Percentiles rank a stretch among this genome's conserved stretches.
Evolutionary conservation across 1,139 yeast species (phyloP).

Genomic region (Yamadazyma songkhlaensis): DNA sequence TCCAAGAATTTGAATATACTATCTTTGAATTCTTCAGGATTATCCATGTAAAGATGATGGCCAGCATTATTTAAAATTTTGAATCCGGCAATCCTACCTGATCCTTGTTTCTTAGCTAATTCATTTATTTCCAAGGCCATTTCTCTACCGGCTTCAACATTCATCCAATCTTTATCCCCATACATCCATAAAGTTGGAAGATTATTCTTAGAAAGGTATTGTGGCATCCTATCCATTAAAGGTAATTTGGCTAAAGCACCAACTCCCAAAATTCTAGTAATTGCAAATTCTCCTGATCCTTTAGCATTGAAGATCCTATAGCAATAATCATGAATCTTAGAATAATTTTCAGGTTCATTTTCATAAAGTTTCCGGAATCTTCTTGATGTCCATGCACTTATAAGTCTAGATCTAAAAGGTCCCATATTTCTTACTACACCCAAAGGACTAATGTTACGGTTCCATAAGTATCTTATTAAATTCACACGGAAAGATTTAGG

Average conservation of each 20-base stretch:
- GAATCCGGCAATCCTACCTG: constrained; percentile 29
- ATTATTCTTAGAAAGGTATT: constrained; percentile 31
- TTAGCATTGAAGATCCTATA: constrained; percentile 38
- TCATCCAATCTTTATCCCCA: constrained; percentile 52
- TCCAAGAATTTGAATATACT: constrained; percentile 42
- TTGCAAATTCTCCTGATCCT: constrained; percentile 48
- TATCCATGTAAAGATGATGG: constrained; percentile 78
- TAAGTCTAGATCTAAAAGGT: constrained; percentile 34
- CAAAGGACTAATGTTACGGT: constrained; percentile 37
- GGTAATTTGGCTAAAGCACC: constrained; percentile 45
- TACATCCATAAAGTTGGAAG: constrained; percentile 46
- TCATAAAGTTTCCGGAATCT: constrained; percentile 36
- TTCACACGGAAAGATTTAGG: constrained; percentile 20
- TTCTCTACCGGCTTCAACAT: constrained; percentile 41
- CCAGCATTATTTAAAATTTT: constrained; percentile 58
- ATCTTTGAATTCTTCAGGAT: constrained; percentile 39
- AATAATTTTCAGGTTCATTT: constrained; percentile 29
- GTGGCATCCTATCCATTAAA: constrained; percentile 42
- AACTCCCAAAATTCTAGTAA: constrained; percentile 38
- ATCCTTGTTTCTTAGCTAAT: constrained; percentile 19
- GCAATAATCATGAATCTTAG: constrained; percentile 39
- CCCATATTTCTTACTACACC: constrained; percentile 34
- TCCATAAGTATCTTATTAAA: constrained; percentile 33
- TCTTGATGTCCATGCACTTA: constrained; percentile 42
- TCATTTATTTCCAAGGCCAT: constrained; percentile 38